Percentiles rank a stretch among this genome's conserved stretches.
These are phyloP conservation scores for Monilinia laxa DNA, from an alignment of 2,329 filamentous ascomycete genomes.

Conservation along the genomic window DNA sequence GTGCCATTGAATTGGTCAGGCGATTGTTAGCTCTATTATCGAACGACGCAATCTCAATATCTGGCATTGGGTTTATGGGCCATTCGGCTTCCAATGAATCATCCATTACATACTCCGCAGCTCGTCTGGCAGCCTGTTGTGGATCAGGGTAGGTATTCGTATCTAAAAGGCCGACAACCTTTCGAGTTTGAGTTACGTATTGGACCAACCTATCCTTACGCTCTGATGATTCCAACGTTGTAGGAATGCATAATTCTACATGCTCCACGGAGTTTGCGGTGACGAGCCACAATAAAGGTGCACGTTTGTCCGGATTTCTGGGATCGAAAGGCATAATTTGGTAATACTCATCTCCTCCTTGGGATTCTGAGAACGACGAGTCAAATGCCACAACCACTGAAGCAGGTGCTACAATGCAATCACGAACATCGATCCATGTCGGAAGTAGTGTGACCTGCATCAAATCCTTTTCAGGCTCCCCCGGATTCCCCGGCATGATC, in stretches of 20 bases:
- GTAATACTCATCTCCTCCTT: constrained; percentile 23
- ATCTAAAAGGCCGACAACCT: constrained; percentile 29
- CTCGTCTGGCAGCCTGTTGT: constrained; percentile 31
- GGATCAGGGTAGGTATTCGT: constrained; percentile 27
- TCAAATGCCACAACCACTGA: constrained; percentile 35
- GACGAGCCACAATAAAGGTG: constrained; percentile 35
- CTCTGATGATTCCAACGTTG: constrained; percentile 26
- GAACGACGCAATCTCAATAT: constrained; percentile 27
- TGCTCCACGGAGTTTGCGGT: constrained; percentile 38
- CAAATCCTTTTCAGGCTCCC: constrained; percentile 26
- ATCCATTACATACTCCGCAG: constrained; percentile 32
- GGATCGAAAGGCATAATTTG: constrained; percentile 25
- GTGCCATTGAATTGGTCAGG: not conserved
- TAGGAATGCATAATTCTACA: constrained; percentile 36
- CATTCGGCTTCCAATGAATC: constrained; percentile 26
- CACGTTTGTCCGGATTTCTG: constrained; percentile 24
- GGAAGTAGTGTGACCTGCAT: constrained; percentile 35
- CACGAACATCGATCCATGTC: constrained; percentile 26
- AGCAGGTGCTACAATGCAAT: constrained; percentile 27
- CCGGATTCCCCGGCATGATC: constrained; percentile 37
- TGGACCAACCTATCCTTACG: constrained; percentile 33
- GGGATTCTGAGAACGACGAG: constrained; percentile 23
- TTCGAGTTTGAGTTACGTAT: constrained; percentile 32
- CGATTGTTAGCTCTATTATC: not conserved
- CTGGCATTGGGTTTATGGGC: constrained; percentile 33